phyloP scores from a whole-genome alignment of 176 grass and related monocot genomes.

The Echinochloa phyllopogon region DNA sequence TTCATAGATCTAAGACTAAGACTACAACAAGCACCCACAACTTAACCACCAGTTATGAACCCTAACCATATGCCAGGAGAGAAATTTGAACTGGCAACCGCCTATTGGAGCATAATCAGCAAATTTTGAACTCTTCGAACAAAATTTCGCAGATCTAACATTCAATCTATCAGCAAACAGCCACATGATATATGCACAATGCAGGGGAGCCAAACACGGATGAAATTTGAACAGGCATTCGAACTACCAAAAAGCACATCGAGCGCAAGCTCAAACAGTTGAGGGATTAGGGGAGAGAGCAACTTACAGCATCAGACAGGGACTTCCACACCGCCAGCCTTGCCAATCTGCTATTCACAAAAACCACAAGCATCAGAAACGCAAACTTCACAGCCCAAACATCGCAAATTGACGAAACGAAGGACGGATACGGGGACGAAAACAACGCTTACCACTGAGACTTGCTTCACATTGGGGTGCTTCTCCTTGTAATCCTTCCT shows the following conservation, averaged over 20 bases:
- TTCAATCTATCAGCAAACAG: too few species aligned
- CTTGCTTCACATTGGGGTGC: slow-evolving; percentile 76
- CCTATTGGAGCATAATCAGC: not conserved
- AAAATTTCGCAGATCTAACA: not conserved
- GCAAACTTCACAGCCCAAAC: accelerated
- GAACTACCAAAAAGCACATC: not conserved
- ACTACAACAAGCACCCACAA: too few species aligned
- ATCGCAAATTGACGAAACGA: not conserved
- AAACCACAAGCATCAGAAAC: slow-evolving; percentile 18
- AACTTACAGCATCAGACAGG: slow-evolving; percentile 73
- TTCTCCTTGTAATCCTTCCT: slow-evolving; percentile 89
- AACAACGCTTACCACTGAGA: slow-evolving; percentile 62
- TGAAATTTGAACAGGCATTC: not conserved
- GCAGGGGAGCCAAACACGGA: not conserved
- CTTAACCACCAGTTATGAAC: not conserved
- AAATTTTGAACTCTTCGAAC: not conserved
- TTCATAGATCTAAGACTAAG: too few species aligned
- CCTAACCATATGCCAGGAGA: too few species aligned
- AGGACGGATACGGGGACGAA: not conserved
- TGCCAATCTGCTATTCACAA: slow-evolving; percentile 65
- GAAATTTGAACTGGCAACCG: not conserved
- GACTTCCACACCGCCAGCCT: slow-evolving; percentile 98
- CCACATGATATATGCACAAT: not conserved
- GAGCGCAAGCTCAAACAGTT: not conserved
- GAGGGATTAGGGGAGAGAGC: not conserved